phyloP scores from a whole-genome alignment of 331 rosid genomes.

The Erythrophleum ivorense region DNA sequence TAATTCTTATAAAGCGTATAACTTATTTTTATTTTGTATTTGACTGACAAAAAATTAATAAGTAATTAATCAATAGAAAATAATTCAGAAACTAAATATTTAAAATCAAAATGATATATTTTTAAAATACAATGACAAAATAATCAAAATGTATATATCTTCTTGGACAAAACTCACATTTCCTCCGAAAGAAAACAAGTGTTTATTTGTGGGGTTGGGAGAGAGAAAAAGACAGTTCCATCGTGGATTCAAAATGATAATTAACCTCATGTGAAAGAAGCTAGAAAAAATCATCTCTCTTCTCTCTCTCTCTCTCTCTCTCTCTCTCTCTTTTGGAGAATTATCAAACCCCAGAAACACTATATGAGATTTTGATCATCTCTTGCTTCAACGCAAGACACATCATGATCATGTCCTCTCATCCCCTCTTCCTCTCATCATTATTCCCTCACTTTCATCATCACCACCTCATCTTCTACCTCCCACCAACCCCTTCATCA shows the following conservation, averaged over 20 bases:
- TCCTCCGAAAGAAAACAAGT: neutral
- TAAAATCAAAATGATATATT: neutral
- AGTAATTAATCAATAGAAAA: neutral
- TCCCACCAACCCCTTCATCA: constrained; percentile 62
- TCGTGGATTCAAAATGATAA: constrained; percentile 39
- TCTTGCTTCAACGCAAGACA: constrained; percentile 51
- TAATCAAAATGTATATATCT: neutral
- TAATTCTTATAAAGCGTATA: too few species aligned
- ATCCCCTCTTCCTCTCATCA: constrained; percentile 62
- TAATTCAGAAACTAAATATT: neutral
- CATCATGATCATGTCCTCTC: constrained; percentile 69
- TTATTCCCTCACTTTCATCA: constrained; percentile 71
- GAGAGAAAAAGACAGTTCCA: constrained; percentile 32
- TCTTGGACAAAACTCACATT: neutral
- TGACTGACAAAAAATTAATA: neutral
- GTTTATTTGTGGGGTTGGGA: constrained; percentile 36
- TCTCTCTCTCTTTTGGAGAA: constrained; percentile 2
- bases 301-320: neutral
- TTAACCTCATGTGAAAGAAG: constrained; percentile 46
- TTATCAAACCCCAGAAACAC: constrained; percentile 34
- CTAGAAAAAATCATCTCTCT: neutral
- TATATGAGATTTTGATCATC: constrained; percentile 36
- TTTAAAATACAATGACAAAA: neutral
- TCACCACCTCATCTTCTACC: constrained; percentile 55
- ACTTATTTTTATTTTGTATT: neutral